Percentiles rank a stretch among this genome's conserved stretches.
Evolutionary conservation across 768 basidiomycete species (phyloP).

Genomic region (Thelephora ganbajun): DNA sequence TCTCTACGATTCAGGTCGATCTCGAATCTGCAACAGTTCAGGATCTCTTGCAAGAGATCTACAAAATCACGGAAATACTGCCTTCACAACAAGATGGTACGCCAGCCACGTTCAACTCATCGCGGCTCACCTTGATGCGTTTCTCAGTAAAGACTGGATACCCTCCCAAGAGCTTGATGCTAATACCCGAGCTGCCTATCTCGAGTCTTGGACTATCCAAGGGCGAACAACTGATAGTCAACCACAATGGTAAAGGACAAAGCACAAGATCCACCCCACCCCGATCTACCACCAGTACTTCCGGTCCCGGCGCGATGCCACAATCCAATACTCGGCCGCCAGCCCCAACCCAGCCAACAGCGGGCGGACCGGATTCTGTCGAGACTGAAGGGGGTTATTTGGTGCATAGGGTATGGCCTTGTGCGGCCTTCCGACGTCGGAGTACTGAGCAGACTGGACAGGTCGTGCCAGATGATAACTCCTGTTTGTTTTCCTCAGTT

Average conservation of each 20-base stretch:
- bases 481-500: conserved; percentile 83
- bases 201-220: conserved; percentile 60
- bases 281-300: conserved; percentile 5
- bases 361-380: conserved; percentile 40
- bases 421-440: conserved; percentile 2
- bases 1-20: conserved; percentile 62
- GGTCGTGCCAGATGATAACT: conserved; percentile 96
- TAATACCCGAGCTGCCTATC: conserved; percentile 62
- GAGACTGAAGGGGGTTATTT: conserved; percentile 49
- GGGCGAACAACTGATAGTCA: conserved; percentile 85
- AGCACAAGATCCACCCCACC: conserved; percentile 2
- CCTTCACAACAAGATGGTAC: conserved; percentile 62
- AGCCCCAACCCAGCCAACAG: conserved; percentile 7
- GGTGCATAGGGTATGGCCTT: conserved; percentile 50
- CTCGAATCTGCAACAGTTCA: conserved; percentile 48
- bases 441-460: conserved; percentile 12
- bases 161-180: conserved; percentile 60
- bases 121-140: neutral
- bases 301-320: conserved; percentile 13
- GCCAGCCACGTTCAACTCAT: neutral
- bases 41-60: conserved; percentile 66
- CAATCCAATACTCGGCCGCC: conserved; percentile 12
- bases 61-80: conserved; percentile 48
- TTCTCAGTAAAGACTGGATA: conserved; percentile 68
- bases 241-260: conserved; percentile 19